phyloP scores from a whole-genome alignment of 768 basidiomycete genomes.

The Arthromyces matolae region DNA sequence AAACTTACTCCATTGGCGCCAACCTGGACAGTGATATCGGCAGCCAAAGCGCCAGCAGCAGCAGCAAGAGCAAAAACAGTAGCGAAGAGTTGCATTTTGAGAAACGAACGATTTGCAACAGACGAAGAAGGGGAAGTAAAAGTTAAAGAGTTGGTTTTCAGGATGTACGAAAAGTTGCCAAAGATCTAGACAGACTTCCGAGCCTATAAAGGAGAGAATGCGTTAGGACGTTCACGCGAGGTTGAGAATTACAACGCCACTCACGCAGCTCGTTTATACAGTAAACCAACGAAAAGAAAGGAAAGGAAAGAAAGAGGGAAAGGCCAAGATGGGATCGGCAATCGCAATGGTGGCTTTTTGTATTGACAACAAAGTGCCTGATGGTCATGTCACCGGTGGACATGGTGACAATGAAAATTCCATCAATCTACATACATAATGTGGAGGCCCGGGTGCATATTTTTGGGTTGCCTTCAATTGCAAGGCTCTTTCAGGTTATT shows the following conservation, averaged over 20 bases:
- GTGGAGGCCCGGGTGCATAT: no score
- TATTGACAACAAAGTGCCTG: neutral
- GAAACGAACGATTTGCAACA: slow-evolving; percentile 20
- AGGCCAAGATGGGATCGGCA: neutral
- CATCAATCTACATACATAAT: no score
- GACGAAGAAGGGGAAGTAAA: slow-evolving; percentile 2
- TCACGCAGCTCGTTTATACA: slow-evolving; percentile 45
- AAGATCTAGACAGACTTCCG: slow-evolving; percentile 28
- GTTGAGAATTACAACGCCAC: slow-evolving; percentile 15
- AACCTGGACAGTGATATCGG: slow-evolving; percentile 35
- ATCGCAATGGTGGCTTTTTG: neutral
- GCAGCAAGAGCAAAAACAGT: slow-evolving; percentile 39
- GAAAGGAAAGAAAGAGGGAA: slow-evolving; percentile 1
- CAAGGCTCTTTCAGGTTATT: no score
- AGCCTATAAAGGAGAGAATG: slow-evolving; percentile 26
- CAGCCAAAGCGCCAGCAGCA: slow-evolving; percentile 36
- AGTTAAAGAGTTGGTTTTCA: neutral
- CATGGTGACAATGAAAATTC: slow-evolving; percentile 6
- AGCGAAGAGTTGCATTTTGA: slow-evolving; percentile 51
- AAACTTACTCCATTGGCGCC: slow-evolving; percentile 34
- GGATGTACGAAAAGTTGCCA: slow-evolving; percentile 2
- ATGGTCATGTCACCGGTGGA: slow-evolving; percentile 6
- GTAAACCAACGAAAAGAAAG: slow-evolving; percentile 26
- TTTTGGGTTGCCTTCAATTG: no score
- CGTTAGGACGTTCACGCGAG: neutral